These are phyloP conservation scores for Celoporthe dispersa DNA, from an alignment of 2,329 filamentous ascomycete genomes.

Conservation along the genomic window DNA sequence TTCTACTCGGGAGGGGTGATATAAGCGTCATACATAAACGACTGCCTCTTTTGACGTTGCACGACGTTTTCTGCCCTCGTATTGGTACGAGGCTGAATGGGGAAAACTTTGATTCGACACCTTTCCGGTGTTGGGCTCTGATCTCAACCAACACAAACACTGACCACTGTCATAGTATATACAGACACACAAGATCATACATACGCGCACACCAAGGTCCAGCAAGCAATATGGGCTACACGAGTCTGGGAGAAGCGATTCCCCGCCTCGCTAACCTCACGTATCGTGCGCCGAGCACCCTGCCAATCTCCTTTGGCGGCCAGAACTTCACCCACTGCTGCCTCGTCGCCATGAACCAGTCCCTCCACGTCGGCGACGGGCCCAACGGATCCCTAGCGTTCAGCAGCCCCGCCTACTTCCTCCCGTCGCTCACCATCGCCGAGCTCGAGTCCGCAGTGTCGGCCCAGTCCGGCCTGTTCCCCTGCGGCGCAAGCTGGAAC, in stretches of 20 bases:
- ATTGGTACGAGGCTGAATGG: no score
- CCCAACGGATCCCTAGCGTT: conserved; percentile 27
- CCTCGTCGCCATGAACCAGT: conserved; percentile 33
- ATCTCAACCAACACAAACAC: no score
- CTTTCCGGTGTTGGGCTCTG: no score
- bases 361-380: conserved; percentile 5
- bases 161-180: no score
- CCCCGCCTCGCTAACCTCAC: conserved; percentile 22
- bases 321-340: conserved; percentile 38
- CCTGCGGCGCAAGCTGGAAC: conserved; percentile 34
- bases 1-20: not conserved
- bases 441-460: conserved; percentile 24
- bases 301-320: conserved; percentile 24
- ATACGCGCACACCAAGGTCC: not conserved
- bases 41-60: no score
- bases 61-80: no score
- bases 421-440: conserved; percentile 23
- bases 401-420: conserved; percentile 24
- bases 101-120: no score
- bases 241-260: conserved; percentile 9
- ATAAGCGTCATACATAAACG: no score
- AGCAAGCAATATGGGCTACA: conserved; percentile 6
- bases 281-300: not conserved
- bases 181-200: not conserved
- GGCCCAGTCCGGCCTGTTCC: conserved; percentile 30